Base-by-base conservation (phyloP, 2,329 filamentous ascomycete species). In the Onygena corvina region DNA sequence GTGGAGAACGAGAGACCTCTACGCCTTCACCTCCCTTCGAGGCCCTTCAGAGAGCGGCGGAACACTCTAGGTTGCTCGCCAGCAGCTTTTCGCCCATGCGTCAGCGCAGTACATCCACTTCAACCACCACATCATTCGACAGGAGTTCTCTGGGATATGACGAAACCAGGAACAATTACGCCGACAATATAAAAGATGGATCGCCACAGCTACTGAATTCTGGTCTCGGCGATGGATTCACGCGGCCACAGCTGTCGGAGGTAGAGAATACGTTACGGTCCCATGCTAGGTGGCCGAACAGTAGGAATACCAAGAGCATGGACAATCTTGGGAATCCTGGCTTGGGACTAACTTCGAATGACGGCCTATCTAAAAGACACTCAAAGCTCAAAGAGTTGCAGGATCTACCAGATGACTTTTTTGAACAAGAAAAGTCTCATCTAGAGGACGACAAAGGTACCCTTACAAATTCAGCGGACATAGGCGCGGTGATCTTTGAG, bases 11-110 rank as follows among this genome's bases (percentile, higher is more conserved):
- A 57, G 60, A 66, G 57, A 62, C 64, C 62, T 76, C 63, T 56
- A 71, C 64, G 64, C 71, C 64, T 67, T 76, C 61, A 71, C 74
- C 62, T 69, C 74, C 61, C 67, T 77, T 63, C 61, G 71, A 59
- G 66, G 68, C 60, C 69, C 38, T 49, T 12, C 48, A 49, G 27
- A 8, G 42, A 21, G 27, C 25, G 27, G 30, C 25, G 27, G 42
- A 46, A n/a, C 38, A 42, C 20, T 42, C 38, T n/a, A 42, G 38
- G 16, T 5, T 42, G 38, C 38, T 42, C 9, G 38, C 38, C 21
- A 42, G 12, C 21, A 42, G 21, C 21, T 42, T 25, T 7, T 42
- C 38, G 38, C 38, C 21, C 44, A 31, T 34, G 44, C 44, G 27
- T 20, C 27, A 46, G 27, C 44, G 44, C 44, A 46, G 16, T 20